These are phyloP conservation scores for Tulasnella sp. DNA, from an alignment of 768 basidiomycete species.

Conservation along the genomic window DNA sequence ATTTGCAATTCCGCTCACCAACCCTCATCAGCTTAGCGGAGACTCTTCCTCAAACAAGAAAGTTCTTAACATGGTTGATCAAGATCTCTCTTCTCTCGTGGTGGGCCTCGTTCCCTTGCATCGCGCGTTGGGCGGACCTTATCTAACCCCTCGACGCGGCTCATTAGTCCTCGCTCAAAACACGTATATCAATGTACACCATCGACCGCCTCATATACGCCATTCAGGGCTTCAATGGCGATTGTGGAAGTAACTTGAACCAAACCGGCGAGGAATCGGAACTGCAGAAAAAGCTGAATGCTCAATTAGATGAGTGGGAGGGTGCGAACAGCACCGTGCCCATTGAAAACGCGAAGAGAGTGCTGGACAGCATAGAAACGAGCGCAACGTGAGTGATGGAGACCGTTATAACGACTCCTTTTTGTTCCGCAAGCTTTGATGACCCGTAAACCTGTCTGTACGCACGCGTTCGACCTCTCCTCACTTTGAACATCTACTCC, in stretches of 20 bases:
- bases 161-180: constrained; percentile 13
- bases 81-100: constrained; percentile 1
- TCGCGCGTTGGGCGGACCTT: background rate
- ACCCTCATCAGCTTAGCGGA: constrained; percentile 4
- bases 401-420: background rate
- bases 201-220: constrained; percentile 84
- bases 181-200: constrained; percentile 64
- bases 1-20: constrained; percentile 20
- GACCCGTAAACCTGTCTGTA: background rate
- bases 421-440: background rate
- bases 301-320: constrained; percentile 59
- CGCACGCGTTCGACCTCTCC: constrained; percentile 3
- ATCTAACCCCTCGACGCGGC: background rate
- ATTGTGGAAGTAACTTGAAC: constrained; percentile 60
- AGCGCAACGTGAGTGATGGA: constrained; percentile 48
- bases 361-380: constrained; percentile 57
- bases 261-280: constrained; percentile 86
- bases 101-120: background rate
- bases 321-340: constrained; percentile 52
- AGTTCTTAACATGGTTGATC: constrained; percentile 1
- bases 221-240: constrained; percentile 69
- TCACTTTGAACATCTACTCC: background rate
- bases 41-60: background rate
- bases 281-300: constrained; percentile 69
- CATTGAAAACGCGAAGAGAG: constrained; percentile 64